phyloP scores from a whole-genome alignment of 2,329 filamentous ascomycete species.

The Volutella citrinella region DNA sequence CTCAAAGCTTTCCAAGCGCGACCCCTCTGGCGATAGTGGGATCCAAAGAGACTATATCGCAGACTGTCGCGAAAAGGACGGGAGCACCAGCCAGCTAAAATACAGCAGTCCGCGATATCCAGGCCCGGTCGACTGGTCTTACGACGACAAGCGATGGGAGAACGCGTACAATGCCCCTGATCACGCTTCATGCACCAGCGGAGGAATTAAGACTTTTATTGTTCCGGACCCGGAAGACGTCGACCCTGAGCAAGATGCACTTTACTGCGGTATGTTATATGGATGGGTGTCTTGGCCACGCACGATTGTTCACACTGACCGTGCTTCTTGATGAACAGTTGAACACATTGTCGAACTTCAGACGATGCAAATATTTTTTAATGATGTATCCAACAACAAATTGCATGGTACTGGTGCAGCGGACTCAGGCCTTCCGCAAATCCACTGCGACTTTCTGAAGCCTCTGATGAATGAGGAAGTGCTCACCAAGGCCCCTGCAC shows the following conservation, averaged over 20 bases:
- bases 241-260: neutral
- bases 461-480: slow-evolving; percentile 1
- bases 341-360: slow-evolving; percentile 9
- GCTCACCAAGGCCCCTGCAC: slow-evolving; percentile 2
- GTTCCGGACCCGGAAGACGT: neutral
- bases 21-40: too few species aligned
- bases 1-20: too few species aligned
- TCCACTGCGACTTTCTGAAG: slow-evolving; percentile 7
- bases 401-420: slow-evolving; percentile 1
- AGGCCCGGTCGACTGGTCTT: neutral
- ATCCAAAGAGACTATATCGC: neutral
- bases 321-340: slow-evolving; percentile 2
- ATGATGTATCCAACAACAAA: slow-evolving; percentile 1
- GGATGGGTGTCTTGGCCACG: too few species aligned
- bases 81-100: neutral
- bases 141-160: slow-evolving; percentile 6
- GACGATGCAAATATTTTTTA: slow-evolving; percentile 6
- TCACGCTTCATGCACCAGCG: slow-evolving; percentile 3
- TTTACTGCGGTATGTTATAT: slow-evolving; percentile 7
- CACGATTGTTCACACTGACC: too few species aligned
- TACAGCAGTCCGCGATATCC: slow-evolving; percentile 2
- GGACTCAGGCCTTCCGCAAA: slow-evolving; percentile 1
- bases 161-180: slow-evolving; percentile 3
- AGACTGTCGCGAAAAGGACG: slow-evolving; percentile 1
- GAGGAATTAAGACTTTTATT: slow-evolving; percentile 1